A percentile compares a stretch with the other conserved stretches of the same genome.
Evolutionary conservation across 805 yeast genomes (phyloP).

Genomic region (Ogataea populi-albae): DNA sequence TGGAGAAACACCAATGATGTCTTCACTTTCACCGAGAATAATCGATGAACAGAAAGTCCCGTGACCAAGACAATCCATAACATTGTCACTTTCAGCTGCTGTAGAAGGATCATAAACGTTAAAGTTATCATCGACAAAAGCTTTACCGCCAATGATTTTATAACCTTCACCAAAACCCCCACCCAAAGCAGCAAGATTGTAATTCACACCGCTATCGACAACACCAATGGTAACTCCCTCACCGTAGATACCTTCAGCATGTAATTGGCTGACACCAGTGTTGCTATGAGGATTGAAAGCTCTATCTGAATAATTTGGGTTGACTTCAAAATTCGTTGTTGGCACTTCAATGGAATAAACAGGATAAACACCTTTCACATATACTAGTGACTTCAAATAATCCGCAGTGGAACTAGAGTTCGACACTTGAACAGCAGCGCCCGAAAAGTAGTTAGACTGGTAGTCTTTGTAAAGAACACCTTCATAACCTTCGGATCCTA

Average conservation of each 20-base stretch:
- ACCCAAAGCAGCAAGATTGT: slow-evolving; percentile 17
- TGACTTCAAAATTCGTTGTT: neutral
- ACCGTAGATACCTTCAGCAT: slow-evolving; percentile 17
- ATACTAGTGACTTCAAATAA: slow-evolving; percentile 2
- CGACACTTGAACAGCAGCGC: slow-evolving; percentile 6
- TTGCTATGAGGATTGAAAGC: slow-evolving; percentile 19
- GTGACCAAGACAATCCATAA: slow-evolving; percentile 25
- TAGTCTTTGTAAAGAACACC: slow-evolving; percentile 5
- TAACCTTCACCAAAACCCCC: slow-evolving; percentile 19
- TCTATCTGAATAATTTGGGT: slow-evolving; percentile 1
- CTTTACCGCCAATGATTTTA: slow-evolving; percentile 19
- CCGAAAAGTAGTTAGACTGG: slow-evolving; percentile 7
- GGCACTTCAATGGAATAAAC: slow-evolving; percentile 5
- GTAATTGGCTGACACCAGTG: slow-evolving; percentile 20
- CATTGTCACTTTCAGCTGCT: slow-evolving; percentile 9
- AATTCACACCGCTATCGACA: slow-evolving; percentile 18
- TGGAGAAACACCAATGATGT: slow-evolving; percentile 22
- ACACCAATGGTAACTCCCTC: slow-evolving; percentile 15
- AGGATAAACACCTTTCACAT: slow-evolving; percentile 11
- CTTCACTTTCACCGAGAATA: slow-evolving; percentile 16
- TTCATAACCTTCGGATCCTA: slow-evolving; percentile 4
- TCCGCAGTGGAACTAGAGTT: slow-evolving; percentile 4
- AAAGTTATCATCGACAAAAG: slow-evolving; percentile 12
- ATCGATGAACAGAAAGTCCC: slow-evolving; percentile 25
- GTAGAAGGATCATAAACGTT: slow-evolving; percentile 3